These are phyloP conservation scores for Pestalotiopsis sp. DNA, from an alignment of 2,329 filamentous ascomycete species.

Conservation along the genomic window DNA sequence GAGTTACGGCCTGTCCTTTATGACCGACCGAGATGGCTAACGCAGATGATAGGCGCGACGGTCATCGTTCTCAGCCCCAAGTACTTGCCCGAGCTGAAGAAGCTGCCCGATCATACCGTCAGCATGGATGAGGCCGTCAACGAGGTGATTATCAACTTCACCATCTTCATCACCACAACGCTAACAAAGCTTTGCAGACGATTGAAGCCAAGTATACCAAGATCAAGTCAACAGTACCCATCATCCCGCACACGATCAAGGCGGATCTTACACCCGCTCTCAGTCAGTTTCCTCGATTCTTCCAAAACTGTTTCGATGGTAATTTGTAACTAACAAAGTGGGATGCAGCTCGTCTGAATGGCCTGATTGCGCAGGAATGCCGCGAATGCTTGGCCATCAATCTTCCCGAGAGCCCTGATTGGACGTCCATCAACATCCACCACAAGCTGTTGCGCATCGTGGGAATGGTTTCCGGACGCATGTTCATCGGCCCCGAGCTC, in stretches of 20 bases:
- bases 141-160: background rate
- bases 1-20: background rate
- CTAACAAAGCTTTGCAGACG: background rate
- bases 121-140: background rate
- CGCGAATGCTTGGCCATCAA: background rate
- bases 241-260: conserved; percentile 15
- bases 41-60: background rate
- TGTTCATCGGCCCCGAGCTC: conserved; percentile 51
- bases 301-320: too few species aligned
- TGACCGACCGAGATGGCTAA: background rate
- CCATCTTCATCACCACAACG: background rate
- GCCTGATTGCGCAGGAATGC: background rate
- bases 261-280: conserved; percentile 4
- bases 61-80: background rate
- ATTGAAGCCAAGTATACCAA: conserved; percentile 7
- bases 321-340: background rate
- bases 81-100: background rate
- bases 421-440: conserved; percentile 44
- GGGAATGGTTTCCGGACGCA: conserved; percentile 46
- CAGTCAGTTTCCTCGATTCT: background rate
- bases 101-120: background rate
- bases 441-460: conserved; percentile 46
- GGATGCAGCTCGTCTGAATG: background rate
- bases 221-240: conserved; percentile 12
- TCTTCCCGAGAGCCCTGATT: conserved; percentile 31